Percentiles rank a stretch among this genome's conserved stretches.
Conservation (phyloP, 228 moss, liverwort and hornwort genomes). For the Sphagnum fallax region DNA sequence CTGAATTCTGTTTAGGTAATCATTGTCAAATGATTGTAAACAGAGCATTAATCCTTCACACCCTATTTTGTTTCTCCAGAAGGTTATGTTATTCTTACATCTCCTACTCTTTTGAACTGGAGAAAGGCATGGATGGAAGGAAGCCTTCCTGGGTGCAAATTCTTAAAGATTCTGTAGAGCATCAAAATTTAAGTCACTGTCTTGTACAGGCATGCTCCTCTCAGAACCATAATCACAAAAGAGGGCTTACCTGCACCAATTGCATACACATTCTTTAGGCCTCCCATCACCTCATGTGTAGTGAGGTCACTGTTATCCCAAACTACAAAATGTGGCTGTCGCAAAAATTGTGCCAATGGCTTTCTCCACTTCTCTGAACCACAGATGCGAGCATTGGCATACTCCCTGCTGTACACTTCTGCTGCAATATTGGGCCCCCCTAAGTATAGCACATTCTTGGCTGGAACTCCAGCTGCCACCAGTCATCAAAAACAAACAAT, state of each 20-base stretch:
- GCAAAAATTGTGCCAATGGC: slow-evolving; percentile 77
- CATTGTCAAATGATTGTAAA: too few relatives aligned
- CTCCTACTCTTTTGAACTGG: too few relatives aligned
- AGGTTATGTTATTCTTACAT: too few relatives aligned
- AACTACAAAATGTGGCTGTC: slow-evolving; percentile 95
- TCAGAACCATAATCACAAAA: neutral
- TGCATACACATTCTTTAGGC: slow-evolving; percentile 94
- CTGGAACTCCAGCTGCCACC: slow-evolving; percentile 45
- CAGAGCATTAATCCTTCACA: too few relatives aligned
- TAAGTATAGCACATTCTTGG: slow-evolving; percentile 65
- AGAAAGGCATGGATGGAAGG: too few relatives aligned
- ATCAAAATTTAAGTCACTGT: too few relatives aligned
- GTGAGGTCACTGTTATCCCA: slow-evolving; percentile 98
- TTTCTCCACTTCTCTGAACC: slow-evolving; percentile 92
- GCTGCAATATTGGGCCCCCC: slow-evolving; percentile 98
- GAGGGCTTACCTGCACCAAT: slow-evolving; percentile 79
- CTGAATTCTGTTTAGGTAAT: too few relatives aligned
- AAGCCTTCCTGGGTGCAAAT: too few relatives aligned
- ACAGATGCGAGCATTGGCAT: slow-evolving; percentile 94
- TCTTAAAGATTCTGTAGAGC: too few relatives aligned
- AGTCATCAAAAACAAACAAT: too few relatives aligned
- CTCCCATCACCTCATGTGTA: slow-evolving; percentile 99
- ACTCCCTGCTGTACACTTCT: slow-evolving; percentile 92
- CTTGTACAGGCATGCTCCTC: too few relatives aligned
- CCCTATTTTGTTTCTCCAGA: too few relatives aligned